phyloP scores from a whole-genome alignment of 257 asterid species.

The Nicotiana obtusifolia region DNA sequence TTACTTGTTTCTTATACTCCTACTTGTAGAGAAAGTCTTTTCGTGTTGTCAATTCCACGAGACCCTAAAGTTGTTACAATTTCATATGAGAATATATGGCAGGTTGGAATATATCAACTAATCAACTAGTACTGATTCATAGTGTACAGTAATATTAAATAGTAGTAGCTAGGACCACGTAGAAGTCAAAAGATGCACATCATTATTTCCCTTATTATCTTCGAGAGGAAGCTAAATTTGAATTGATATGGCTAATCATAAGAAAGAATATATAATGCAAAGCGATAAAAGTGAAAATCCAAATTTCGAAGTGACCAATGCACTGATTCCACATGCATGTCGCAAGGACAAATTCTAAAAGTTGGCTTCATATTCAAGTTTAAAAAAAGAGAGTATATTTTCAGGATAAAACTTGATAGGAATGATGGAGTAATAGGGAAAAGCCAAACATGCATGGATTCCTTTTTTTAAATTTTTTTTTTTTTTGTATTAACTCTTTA shows the following conservation, averaged over 20 bases:
- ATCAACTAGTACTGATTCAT: neutral
- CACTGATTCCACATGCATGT: neutral
- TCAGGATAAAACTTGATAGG: neutral
- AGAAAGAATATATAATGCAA: neutral
- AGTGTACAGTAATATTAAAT: neutral
- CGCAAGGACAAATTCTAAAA: neutral
- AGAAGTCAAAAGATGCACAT: neutral
- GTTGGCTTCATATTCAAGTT: slow-evolving; percentile 2
- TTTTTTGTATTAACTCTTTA: neutral
- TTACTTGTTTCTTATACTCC: neutral
- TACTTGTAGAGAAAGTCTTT: neutral
- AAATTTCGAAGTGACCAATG: neutral
- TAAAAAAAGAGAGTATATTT: neutral
- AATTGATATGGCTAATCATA: neutral
- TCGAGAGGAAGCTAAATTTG: neutral
- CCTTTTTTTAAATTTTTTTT: neutral
- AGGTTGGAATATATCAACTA: neutral
- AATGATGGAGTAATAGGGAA: neutral
- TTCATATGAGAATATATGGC: neutral
- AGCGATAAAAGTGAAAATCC: neutral
- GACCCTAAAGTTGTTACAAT: slow-evolving; percentile 2
- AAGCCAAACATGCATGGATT: neutral
- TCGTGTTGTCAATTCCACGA: neutral
- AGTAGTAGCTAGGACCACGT: neutral
- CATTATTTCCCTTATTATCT: neutral